Conservation (phyloP, 139 green algal genomes). For the Chlorella sorokiniana region DNA sequence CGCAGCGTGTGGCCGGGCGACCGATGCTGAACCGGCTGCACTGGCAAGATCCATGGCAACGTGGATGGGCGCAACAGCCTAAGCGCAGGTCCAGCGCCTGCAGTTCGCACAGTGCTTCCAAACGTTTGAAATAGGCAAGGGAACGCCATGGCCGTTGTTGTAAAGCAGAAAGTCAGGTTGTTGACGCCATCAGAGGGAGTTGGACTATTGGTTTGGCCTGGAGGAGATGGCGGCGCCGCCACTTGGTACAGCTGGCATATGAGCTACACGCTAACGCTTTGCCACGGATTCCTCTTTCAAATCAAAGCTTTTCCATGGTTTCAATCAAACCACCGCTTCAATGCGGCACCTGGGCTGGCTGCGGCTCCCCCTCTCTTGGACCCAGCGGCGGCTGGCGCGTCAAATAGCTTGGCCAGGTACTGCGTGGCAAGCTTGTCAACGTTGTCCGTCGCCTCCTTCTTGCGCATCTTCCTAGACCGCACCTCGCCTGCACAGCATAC, state of each 20-base stretch:
- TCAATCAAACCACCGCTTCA: constrained; percentile 41
- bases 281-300: too few relatives aligned
- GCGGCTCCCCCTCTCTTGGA: constrained; percentile 3
- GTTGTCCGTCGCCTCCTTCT: constrained; percentile 35
- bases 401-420: constrained; percentile 30
- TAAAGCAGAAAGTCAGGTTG: too few relatives aligned
- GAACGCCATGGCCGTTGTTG: too few relatives aligned
- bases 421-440: constrained; percentile 50
- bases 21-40: neutral
- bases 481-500: neutral
- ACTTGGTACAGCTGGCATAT: too few relatives aligned
- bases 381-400: constrained; percentile 11
- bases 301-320: neutral
- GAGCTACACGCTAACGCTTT: too few relatives aligned
- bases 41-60: constrained; percentile 1
- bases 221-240: too few relatives aligned
- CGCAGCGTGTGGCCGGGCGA: neutral
- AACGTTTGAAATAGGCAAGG: too few relatives aligned
- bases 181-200: too few relatives aligned
- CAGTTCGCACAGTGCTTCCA: neutral
- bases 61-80: neutral
- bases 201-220: too few relatives aligned
- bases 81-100: neutral
- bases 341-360: neutral
- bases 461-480: constrained; percentile 18